These are phyloP conservation scores for Pholiota microspora DNA, from an alignment of 768 basidiomycete species.

Conservation along the genomic window DNA sequence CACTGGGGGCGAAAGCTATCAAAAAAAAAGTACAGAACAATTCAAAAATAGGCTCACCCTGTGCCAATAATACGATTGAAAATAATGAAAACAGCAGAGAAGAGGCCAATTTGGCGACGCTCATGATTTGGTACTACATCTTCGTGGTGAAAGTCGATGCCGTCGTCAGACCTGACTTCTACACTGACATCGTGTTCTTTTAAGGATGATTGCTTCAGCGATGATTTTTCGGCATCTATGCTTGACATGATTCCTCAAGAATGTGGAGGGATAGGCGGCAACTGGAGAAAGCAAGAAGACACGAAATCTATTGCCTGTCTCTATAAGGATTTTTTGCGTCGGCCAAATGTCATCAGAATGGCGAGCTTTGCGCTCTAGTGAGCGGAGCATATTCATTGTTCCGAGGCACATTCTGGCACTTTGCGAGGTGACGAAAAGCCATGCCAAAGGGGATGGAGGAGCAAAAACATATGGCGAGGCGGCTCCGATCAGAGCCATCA, in stretches of 20 bases:
- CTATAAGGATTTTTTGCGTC: neutral
- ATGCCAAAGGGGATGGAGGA: neutral
- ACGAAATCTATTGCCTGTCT: neutral
- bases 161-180: neutral
- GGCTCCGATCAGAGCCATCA: neutral
- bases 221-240: constrained; percentile 3
- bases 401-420: neutral
- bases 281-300: neutral
- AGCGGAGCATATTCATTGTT: constrained; percentile 5
- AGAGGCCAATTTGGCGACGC: constrained; percentile 20
- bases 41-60: constrained; percentile 26
- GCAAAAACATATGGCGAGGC: neutral
- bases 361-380: constrained; percentile 6
- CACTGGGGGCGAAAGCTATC: constrained; percentile 16
- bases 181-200: neutral
- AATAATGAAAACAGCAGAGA: constrained; percentile 38
- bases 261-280: neutral
- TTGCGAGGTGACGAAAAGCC: neutral
- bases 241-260: neutral
- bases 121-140: constrained; percentile 5
- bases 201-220: neutral
- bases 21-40: neutral
- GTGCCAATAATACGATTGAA: constrained; percentile 45
- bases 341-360: constrained; percentile 8
- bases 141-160: constrained; percentile 7